phyloP scores from a whole-genome alignment of 2,329 filamentous ascomycete species.

The Hysterium pulicare region DNA sequence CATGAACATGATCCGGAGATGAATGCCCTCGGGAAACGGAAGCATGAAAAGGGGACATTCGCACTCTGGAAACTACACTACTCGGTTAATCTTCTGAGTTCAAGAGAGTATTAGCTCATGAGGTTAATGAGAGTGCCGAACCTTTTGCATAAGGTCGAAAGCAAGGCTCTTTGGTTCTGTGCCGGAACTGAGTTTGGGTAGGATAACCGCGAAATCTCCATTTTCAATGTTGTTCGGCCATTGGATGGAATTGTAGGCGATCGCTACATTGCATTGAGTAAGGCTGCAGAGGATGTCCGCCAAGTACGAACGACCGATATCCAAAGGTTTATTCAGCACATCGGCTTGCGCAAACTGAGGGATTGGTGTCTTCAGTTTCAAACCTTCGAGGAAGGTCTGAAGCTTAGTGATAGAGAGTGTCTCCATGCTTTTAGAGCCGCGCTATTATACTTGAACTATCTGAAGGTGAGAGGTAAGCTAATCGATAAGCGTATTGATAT shows the following conservation, averaged over 20 bases:
- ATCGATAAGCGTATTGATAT: no score
- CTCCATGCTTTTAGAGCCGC: conserved; percentile 4
- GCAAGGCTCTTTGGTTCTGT: conserved; percentile 16
- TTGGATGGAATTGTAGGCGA: conserved; percentile 24
- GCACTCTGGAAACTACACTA: conserved; percentile 61
- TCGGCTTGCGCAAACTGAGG: conserved; percentile 7
- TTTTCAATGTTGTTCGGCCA: conserved; percentile 29
- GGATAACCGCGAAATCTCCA: conserved; percentile 24
- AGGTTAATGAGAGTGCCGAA: conserved; percentile 6
- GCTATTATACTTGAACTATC: no score
- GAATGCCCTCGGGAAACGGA: conserved; percentile 58
- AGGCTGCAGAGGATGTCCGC: conserved; percentile 17
- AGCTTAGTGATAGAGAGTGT: conserved; percentile 6
- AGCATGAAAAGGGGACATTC: conserved; percentile 64
- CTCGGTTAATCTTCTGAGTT: conserved; percentile 1
- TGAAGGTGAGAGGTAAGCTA: no score
- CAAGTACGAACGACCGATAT: conserved; percentile 22
- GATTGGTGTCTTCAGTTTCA: conserved; percentile 10
- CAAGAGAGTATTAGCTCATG: no score
- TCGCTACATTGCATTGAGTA: conserved; percentile 11
- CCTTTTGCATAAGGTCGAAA: conserved; percentile 21
- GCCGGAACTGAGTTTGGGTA: conserved; percentile 26
- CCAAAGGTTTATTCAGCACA: conserved; percentile 22
- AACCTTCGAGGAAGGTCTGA: conserved; percentile 3
- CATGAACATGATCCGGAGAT: conserved; percentile 68